These are phyloP conservation scores for Suhomyces guaymorum DNA, from an alignment of 1,139 yeast species.

Conservation along the genomic window DNA sequence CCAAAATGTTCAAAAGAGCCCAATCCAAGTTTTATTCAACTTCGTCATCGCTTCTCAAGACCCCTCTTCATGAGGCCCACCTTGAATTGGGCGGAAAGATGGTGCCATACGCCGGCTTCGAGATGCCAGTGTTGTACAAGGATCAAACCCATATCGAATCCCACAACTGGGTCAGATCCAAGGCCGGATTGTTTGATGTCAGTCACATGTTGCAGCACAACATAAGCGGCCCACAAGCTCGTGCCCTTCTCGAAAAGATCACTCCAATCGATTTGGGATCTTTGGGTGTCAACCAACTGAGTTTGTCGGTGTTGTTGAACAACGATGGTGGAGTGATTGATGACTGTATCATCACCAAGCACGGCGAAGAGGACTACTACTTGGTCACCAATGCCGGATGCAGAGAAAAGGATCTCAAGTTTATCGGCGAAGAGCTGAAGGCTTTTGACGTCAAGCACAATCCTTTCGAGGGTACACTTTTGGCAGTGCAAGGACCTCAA, in stretches of 20 bases:
- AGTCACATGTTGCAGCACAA: conserved; percentile 96
- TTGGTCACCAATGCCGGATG: conserved; percentile 98
- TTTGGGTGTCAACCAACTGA: conserved; percentile 60
- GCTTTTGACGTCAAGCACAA: conserved; percentile 55
- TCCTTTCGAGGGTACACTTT: conserved; percentile 70
- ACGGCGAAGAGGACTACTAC: conserved; percentile 72
- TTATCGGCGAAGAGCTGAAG: conserved; percentile 54
- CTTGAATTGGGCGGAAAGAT: conserved; percentile 78
- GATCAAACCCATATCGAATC: conserved; percentile 87
- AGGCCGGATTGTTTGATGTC: conserved; percentile 92
- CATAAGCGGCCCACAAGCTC: conserved; percentile 66
- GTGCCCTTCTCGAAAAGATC: conserved; percentile 69
- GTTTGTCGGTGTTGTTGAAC: conserved; percentile 78
- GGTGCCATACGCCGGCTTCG: conserved; percentile 94
- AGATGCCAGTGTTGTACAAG: conserved; percentile 89
- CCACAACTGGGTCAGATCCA: conserved; percentile 87
- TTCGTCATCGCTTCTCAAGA: conserved; percentile 43
- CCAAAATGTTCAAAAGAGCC: conserved; percentile 15
- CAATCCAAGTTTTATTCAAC: conserved; percentile 28
- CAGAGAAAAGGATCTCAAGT: conserved; percentile 72
- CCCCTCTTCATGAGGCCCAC: conserved; percentile 84
- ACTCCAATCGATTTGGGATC: conserved; percentile 79
- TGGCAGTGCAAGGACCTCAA: conserved; percentile 92
- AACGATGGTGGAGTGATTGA: conserved; percentile 82
- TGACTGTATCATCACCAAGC: conserved; percentile 89